Evolutionary conservation across 495 filamentous ascomycete genomes (phyloP).

Genomic region (Lophiostoma macrostomum): DNA sequence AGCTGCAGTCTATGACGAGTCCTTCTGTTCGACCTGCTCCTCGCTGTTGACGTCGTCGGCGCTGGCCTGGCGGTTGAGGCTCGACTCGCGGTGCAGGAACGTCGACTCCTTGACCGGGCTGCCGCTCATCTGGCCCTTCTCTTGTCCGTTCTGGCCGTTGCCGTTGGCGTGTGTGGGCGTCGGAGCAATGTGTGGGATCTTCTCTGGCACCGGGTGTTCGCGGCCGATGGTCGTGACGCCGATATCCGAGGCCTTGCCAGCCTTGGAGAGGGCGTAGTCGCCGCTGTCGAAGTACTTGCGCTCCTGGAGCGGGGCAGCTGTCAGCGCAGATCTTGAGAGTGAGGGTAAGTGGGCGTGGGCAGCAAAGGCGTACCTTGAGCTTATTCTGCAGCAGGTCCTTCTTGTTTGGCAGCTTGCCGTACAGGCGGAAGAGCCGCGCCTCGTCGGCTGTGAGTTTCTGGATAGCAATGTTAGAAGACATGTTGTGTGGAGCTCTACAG

Average conservation of each 20-base stretch:
- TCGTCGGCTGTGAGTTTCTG: slow-evolving; percentile 88
- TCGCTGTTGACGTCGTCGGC: slow-evolving; percentile 60
- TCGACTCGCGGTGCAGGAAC: slow-evolving; percentile 73
- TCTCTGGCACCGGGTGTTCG: slow-evolving; percentile 90
- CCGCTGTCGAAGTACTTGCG: slow-evolving; percentile 99
- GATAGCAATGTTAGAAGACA: slow-evolving; percentile 17
- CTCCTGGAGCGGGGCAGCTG: slow-evolving; percentile 54
- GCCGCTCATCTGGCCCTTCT: slow-evolving; percentile 48
- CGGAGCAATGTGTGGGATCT: slow-evolving; percentile 89
- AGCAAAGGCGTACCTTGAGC: slow-evolving; percentile 59
- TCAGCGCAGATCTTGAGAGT: slow-evolving; percentile 3
- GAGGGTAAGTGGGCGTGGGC: slow-evolving; percentile 2
- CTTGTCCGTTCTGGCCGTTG: slow-evolving; percentile 47
- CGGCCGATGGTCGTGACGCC: slow-evolving; percentile 91
- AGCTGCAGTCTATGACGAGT: no score
- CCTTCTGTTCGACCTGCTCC: slow-evolving; percentile 8
- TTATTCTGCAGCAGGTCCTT: slow-evolving; percentile 97
- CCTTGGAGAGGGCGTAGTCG: slow-evolving; percentile 97
- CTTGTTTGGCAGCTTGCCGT: slow-evolving; percentile 94
- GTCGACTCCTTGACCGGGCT: slow-evolving; percentile 86
- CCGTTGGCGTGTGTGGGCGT: slow-evolving; percentile 47
- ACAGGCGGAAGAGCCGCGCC: slow-evolving; percentile 91
- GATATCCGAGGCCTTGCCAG: slow-evolving; percentile 91
- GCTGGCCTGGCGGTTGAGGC: slow-evolving; percentile 70
- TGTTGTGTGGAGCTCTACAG: background rate